phyloP scores from a whole-genome alignment of 2,329 filamentous ascomycete species.

The Colletotrichum sp. region DNA sequence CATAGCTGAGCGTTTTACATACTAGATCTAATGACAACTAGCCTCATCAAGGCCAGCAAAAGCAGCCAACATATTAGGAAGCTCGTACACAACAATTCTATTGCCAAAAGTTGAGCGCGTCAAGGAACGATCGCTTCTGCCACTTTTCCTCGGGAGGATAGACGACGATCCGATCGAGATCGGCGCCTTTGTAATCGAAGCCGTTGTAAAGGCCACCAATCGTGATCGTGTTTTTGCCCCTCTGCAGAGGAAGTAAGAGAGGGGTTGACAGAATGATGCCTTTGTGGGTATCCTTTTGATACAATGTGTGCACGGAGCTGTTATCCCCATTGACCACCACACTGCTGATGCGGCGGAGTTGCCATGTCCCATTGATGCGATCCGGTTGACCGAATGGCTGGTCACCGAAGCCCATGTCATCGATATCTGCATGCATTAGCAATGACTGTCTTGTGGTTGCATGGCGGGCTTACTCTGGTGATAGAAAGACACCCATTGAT shows the following conservation, averaged over 20 bases:
- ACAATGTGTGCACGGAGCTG: constrained; percentile 49
- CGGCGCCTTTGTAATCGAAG: constrained; percentile 59
- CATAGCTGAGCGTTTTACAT: neutral
- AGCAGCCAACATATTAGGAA: neutral
- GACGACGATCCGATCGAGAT: constrained; percentile 64
- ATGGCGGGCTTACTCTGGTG: constrained; percentile 51
- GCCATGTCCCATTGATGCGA: constrained; percentile 64
- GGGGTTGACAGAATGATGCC: constrained; percentile 64
- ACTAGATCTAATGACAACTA: neutral
- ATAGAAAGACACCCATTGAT: constrained; percentile 61
- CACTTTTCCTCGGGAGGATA: constrained; percentile 53
- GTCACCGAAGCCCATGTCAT: constrained; percentile 65
- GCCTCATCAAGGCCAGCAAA: neutral
- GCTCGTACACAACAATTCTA: neutral
- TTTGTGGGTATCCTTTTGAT: constrained; percentile 59
- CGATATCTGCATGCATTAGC: constrained; percentile 40
- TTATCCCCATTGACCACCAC: constrained; percentile 59
- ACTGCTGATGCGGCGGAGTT: constrained; percentile 62
- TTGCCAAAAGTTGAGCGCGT: neutral
- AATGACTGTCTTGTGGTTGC: accelerated
- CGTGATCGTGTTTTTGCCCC: constrained; percentile 60
- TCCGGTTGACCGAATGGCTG: constrained; percentile 61
- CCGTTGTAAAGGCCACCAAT: constrained; percentile 63
- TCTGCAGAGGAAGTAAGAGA: constrained; percentile 54
- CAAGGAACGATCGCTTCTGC: neutral